phyloP scores from a whole-genome alignment of 2,329 filamentous ascomycete species.

The Fusarium heterosporum region DNA sequence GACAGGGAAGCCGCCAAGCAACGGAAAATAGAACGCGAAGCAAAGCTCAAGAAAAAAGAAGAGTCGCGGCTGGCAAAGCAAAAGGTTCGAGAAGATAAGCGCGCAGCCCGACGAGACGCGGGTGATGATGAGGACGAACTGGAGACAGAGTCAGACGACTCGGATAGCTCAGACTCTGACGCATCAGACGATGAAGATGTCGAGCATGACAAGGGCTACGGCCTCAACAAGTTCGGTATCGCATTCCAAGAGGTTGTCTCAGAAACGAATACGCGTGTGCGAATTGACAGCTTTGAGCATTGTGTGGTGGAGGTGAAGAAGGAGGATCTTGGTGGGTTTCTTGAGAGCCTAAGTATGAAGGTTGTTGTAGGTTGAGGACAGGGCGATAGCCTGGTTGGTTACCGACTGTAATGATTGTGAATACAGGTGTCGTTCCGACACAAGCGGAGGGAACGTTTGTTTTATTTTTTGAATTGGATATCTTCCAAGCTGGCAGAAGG shows the following conservation, averaged over 20 bases:
- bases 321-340: slow-evolving; percentile 89
- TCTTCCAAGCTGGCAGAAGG: slow-evolving; percentile 14
- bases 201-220: slow-evolving; percentile 72
- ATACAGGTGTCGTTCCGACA: slow-evolving; percentile 13
- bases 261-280: slow-evolving; percentile 88
- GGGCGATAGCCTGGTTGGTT: neutral
- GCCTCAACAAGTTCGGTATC: slow-evolving; percentile 90
- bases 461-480: slow-evolving; percentile 24
- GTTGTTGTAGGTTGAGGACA: slow-evolving; percentile 73
- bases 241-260: slow-evolving; percentile 95
- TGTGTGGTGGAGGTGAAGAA: slow-evolving; percentile 98
- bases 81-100: slow-evolving; percentile 70
- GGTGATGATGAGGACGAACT: slow-evolving; percentile 61
- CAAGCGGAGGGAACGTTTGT: slow-evolving; percentile 16
- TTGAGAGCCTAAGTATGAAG: slow-evolving; percentile 93
- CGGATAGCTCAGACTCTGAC: slow-evolving; percentile 56
- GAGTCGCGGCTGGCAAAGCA: slow-evolving; percentile 68
- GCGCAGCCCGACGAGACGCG: slow-evolving; percentile 64
- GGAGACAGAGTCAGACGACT: slow-evolving; percentile 59
- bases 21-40: slow-evolving; percentile 71
- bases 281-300: slow-evolving; percentile 97
- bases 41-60: slow-evolving; percentile 71
- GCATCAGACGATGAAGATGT: slow-evolving; percentile 66
- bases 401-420: slow-evolving; percentile 19
- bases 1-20: slow-evolving; percentile 75